These are phyloP conservation scores for Lactarius sanguifluus DNA, from an alignment of 768 basidiomycete species.

Conservation along the genomic window DNA sequence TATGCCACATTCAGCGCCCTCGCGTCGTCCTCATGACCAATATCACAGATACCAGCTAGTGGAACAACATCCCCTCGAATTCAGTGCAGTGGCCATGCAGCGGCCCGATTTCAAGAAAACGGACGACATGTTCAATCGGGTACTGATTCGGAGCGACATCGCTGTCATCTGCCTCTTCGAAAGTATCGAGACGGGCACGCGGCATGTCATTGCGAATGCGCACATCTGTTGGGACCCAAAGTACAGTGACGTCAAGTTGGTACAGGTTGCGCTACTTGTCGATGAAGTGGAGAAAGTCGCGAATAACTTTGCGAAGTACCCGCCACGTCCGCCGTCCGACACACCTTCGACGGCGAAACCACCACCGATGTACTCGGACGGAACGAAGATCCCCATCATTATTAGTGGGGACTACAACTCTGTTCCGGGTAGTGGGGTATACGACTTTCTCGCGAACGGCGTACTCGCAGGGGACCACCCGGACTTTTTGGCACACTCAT, in stretches of 20 bases:
- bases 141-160: slow-evolving; percentile 92
- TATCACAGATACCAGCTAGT: slow-evolving; percentile 79
- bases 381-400: slow-evolving; percentile 85
- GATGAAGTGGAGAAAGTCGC: slow-evolving; percentile 94
- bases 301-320: slow-evolving; percentile 78
- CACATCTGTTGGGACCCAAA: slow-evolving; percentile 94
- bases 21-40: background rate
- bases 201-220: slow-evolving; percentile 84
- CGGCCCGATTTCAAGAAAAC: slow-evolving; percentile 94
- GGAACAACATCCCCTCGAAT: slow-evolving; percentile 92
- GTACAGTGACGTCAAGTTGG: slow-evolving; percentile 95
- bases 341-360: slow-evolving; percentile 45
- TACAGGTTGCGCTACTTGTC: slow-evolving; percentile 88
- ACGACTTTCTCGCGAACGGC: slow-evolving; percentile 84
- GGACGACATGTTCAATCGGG: slow-evolving; percentile 99
- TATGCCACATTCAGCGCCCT: slow-evolving; percentile 28
- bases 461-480: slow-evolving; percentile 68
- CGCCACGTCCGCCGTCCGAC: slow-evolving; percentile 53
- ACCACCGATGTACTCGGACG: slow-evolving; percentile 75
- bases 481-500: slow-evolving; percentile 90
- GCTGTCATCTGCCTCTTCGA: slow-evolving; percentile 87
- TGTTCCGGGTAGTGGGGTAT: slow-evolving; percentile 80
- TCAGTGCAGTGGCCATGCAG: slow-evolving; percentile 89
- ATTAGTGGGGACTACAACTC: slow-evolving; percentile 98
- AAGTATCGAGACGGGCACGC: slow-evolving; percentile 80